phyloP scores from a whole-genome alignment of 2,329 filamentous ascomycete genomes.

The Pseudodiploospora longispora region DNA sequence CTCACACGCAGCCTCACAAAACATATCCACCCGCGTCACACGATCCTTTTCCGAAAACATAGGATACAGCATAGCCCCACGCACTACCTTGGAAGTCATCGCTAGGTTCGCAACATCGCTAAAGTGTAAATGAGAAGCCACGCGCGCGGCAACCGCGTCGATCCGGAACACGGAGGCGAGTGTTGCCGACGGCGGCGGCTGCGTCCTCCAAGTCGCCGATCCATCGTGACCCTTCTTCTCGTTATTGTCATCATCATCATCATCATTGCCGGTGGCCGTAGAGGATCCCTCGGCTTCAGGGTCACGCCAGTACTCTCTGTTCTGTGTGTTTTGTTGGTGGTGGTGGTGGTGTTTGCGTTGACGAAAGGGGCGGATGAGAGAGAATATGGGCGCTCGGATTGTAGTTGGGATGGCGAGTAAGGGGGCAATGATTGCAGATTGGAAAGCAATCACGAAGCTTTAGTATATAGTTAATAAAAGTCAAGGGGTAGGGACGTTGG shows the following conservation, averaged over 20 bases:
- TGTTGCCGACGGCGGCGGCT: neutral
- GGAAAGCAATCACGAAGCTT: neutral
- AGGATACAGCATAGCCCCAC: constrained; percentile 1
- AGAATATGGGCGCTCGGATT: constrained; percentile 1
- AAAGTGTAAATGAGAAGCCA: constrained; percentile 9
- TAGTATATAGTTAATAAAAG: neutral
- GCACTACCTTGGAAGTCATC: constrained; percentile 7
- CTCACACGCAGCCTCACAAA: constrained; percentile 7
- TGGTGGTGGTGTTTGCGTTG: neutral
- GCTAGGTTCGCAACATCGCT: constrained; percentile 10
- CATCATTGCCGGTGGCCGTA: too few species aligned
- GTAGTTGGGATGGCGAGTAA: neutral
- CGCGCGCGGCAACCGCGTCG: constrained; percentile 6
- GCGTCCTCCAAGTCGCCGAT: neutral
- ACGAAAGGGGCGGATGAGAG: neutral
- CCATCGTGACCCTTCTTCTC: neutral
- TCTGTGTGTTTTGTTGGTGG: too few species aligned
- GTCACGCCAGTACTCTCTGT: too few species aligned
- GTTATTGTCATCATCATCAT: too few species aligned
- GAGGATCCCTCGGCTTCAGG: too few species aligned
- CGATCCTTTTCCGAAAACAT: neutral
- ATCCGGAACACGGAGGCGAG: constrained; percentile 1
- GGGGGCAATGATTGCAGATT: constrained; percentile 1
- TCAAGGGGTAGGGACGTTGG: neutral
- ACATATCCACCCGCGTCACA: constrained; percentile 3